Conservation (phyloP, 805 yeast species). For the Brettanomyces anomalus region DNA sequence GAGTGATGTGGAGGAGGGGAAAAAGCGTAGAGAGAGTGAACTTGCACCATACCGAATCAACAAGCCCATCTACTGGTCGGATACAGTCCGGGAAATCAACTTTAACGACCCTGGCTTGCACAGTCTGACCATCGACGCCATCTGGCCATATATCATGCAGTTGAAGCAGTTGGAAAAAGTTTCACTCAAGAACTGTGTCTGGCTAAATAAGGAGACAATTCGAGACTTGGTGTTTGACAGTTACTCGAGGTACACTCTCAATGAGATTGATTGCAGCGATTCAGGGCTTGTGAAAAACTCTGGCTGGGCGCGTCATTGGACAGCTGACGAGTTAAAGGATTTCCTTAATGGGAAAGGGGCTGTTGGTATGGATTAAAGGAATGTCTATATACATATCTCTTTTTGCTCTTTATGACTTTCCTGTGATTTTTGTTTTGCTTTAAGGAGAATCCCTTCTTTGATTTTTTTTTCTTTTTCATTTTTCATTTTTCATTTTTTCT, state of each 20-base stretch:
- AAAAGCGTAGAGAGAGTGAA: constrained; percentile 4
- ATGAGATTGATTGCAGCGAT: constrained; percentile 32
- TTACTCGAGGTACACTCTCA: constrained; percentile 11
- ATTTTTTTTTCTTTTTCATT: too few species aligned
- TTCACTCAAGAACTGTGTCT: constrained; percentile 25
- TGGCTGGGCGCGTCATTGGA: constrained; percentile 33
- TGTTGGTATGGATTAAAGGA: too few species aligned
- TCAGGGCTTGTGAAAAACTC: constrained; percentile 41
- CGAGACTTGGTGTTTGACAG: constrained; percentile 9
- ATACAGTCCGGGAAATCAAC: constrained; percentile 27
- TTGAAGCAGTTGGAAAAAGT: constrained; percentile 13
- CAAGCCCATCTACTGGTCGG: constrained; percentile 20
- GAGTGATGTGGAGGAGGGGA: constrained; percentile 15
- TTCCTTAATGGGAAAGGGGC: constrained; percentile 7
- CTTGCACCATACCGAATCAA: constrained; percentile 8
- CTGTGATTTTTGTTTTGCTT: too few species aligned
- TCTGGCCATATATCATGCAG: constrained; percentile 19
- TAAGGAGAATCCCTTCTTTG: too few species aligned
- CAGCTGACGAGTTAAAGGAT: constrained; percentile 17
- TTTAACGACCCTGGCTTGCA: constrained; percentile 19
- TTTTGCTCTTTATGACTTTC: too few species aligned
- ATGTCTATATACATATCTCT: too few species aligned
- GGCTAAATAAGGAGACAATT: constrained; percentile 25
- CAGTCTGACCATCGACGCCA: constrained; percentile 37
- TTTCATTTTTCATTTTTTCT: too few species aligned